Percentiles rank a stretch among this genome's conserved stretches.
Evolutionary conservation across 306 rosid genomes (phyloP).

Genomic region (Prunus mongolica): DNA sequence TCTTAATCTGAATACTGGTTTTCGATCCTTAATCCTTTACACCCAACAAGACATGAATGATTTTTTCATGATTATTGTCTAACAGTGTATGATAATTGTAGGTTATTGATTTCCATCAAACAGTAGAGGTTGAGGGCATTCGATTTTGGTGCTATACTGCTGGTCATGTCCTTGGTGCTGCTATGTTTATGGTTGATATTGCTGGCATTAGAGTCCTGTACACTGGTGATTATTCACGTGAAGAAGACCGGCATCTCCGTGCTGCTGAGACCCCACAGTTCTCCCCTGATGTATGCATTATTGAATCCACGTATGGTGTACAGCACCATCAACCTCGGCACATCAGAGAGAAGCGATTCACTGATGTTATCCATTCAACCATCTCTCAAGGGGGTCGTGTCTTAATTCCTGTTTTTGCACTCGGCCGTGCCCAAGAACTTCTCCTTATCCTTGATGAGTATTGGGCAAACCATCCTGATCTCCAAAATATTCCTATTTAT

Average conservation of each 20-base stretch:
- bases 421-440: slow-evolving; percentile 94
- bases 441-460: slow-evolving; percentile 92
- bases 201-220: slow-evolving; percentile 89
- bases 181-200: slow-evolving; percentile 98
- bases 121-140: slow-evolving; percentile 83
- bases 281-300: slow-evolving; percentile 93
- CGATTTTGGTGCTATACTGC: slow-evolving; percentile 98
- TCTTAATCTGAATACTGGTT: not conserved
- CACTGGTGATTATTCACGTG: slow-evolving; percentile 98
- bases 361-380: slow-evolving; percentile 85
- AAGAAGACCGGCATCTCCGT: slow-evolving; percentile 92
- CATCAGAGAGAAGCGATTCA: slow-evolving; percentile 81
- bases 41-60: not conserved
- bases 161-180: slow-evolving; percentile 99
- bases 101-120: slow-evolving; percentile 98
- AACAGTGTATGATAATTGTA: slow-evolving; percentile 31
- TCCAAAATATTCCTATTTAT: slow-evolving; percentile 79
- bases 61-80: slow-evolving; percentile 11
- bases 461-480: slow-evolving; percentile 94
- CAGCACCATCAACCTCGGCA: slow-evolving; percentile 95
- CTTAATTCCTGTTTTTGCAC: slow-evolving; percentile 84
- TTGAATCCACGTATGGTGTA: slow-evolving; percentile 90
- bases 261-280: slow-evolving; percentile 97
- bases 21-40: not conserved
- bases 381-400: slow-evolving; percentile 96